A percentile compares a stretch with the other conserved stretches of the same genome.
phyloP scores from a whole-genome alignment of 768 basidiomycete genomes.

The Boletus rufocinnamomeus region DNA sequence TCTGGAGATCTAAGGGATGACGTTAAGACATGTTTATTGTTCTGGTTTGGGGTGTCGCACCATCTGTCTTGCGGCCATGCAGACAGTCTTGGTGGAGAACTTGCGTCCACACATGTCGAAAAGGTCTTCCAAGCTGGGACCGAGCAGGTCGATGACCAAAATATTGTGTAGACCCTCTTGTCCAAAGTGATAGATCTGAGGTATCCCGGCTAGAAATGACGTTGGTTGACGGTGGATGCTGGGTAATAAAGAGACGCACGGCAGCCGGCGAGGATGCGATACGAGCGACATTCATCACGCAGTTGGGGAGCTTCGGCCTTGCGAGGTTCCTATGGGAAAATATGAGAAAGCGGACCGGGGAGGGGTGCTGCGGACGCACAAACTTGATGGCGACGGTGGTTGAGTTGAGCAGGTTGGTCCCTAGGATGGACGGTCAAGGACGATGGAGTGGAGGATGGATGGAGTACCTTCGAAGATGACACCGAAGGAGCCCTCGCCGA shows the following conservation, averaged over 20 bases:
- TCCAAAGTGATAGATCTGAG: constrained; percentile 99
- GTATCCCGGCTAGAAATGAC: constrained; percentile 77
- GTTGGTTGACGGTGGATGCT: constrained; percentile 17
- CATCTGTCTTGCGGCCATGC: constrained; percentile 99
- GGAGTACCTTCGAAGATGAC: constrained; percentile 87
- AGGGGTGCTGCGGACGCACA: constrained; percentile 55
- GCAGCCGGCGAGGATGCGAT: constrained; percentile 87
- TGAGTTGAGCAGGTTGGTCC: constrained; percentile 96
- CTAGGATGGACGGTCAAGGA: constrained; percentile 42
- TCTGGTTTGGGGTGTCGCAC: constrained; percentile 41
- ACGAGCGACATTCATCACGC: constrained; percentile 97
- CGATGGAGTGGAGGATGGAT: background rate
- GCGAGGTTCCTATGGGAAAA: constrained; percentile 66
- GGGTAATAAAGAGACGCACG: constrained; percentile 53
- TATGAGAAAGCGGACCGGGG: constrained; percentile 9
- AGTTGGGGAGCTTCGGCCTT: constrained; percentile 98
- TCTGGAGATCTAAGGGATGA: constrained; percentile 68
- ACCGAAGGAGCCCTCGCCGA: constrained; percentile 98
- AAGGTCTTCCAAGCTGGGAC: constrained; percentile 94
- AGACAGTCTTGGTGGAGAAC: constrained; percentile 97
- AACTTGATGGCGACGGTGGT: constrained; percentile 99
- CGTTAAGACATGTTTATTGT: constrained; percentile 7
- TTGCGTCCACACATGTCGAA: constrained; percentile 99
- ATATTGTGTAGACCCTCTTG: constrained; percentile 99
- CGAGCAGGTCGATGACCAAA: constrained; percentile 96